A percentile compares a stretch with the other conserved stretches of the same genome.
These are phyloP conservation scores for Gossypium arboreum DNA, from an alignment of 345 rosid species.

Conservation along the genomic window DNA sequence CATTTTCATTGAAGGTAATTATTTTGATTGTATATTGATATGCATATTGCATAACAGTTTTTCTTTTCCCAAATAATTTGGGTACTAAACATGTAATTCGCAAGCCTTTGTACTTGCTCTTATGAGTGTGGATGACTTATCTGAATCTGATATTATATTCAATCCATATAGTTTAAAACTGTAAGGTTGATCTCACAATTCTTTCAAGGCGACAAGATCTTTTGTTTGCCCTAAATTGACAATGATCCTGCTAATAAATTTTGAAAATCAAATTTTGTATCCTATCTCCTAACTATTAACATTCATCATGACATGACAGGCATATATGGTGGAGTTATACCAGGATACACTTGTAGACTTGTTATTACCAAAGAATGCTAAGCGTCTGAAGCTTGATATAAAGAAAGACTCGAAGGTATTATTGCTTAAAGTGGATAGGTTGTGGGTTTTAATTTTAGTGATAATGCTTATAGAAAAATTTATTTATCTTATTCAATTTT, in stretches of 20 bases:
- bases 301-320: slow-evolving; percentile 37
- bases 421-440: not conserved
- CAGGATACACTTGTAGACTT: slow-evolving; percentile 94
- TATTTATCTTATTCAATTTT: not conserved
- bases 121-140: not conserved
- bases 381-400: slow-evolving; percentile 74
- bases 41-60: no score
- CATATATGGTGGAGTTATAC: slow-evolving; percentile 91
- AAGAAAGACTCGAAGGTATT: slow-evolving; percentile 89
- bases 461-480: not conserved
- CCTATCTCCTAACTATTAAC: slow-evolving; percentile 12
- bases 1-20: slow-evolving; percentile 79
- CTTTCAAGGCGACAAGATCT: not conserved
- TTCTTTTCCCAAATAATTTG: not conserved
- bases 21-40: not conserved
- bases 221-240: not conserved
- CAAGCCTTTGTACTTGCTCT: not conserved
- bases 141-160: not conserved
- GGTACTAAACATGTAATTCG: not conserved
- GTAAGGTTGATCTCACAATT: not conserved
- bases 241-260: not conserved
- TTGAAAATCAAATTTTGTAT: not conserved
- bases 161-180: not conserved
- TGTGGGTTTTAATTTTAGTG: not conserved
- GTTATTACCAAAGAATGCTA: slow-evolving; percentile 63